phyloP scores from a whole-genome alignment of 2,329 filamentous ascomycete genomes.

The Chalaropsis thielavioides region DNA sequence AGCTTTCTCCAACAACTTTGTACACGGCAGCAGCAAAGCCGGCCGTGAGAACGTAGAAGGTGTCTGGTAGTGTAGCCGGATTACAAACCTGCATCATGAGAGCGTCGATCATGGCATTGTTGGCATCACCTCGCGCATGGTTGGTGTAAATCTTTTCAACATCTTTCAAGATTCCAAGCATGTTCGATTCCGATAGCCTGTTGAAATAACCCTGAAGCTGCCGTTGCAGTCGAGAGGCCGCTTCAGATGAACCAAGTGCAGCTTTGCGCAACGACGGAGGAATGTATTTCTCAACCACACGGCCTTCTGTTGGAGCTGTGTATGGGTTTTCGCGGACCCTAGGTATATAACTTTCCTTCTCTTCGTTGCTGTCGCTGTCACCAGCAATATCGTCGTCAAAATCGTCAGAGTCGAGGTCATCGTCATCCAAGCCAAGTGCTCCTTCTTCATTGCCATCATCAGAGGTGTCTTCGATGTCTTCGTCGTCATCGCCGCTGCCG shows the following conservation, averaged over 20 bases:
- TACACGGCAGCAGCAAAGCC: conserved; percentile 82
- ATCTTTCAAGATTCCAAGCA: conserved; percentile 69
- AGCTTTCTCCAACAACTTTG: conserved; percentile 73
- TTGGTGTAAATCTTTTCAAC: conserved; percentile 72
- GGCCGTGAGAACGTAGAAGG: conserved; percentile 78
- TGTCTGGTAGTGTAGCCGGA: conserved; percentile 64
- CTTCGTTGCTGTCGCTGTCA: conserved; percentile 22
- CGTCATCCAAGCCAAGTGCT: conserved; percentile 17
- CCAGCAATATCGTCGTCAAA: conserved; percentile 20
- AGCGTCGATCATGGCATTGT: conserved; percentile 61
- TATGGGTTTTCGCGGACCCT: conserved; percentile 70
- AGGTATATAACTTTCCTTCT: conserved; percentile 23
- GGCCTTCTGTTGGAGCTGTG: conserved; percentile 48
- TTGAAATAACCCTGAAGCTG: conserved; percentile 85
- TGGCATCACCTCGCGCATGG: conserved; percentile 78
- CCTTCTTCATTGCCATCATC: conserved; percentile 3
- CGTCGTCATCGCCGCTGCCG: background rate
- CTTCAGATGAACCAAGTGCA: conserved; percentile 49
- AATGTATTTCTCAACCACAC: conserved; percentile 57
- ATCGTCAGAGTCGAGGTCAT: conserved; percentile 17
- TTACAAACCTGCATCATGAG: conserved; percentile 69
- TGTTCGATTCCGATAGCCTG: conserved; percentile 78
- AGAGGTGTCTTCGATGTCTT: background rate
- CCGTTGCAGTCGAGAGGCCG: conserved; percentile 50
- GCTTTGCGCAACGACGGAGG: conserved; percentile 65